Percentiles rank a stretch among this genome's conserved stretches.
These are phyloP conservation scores for Globisporangium recalcitrans DNA, from an alignment of 352 stramenopile genomes.

Conservation along the genomic window DNA sequence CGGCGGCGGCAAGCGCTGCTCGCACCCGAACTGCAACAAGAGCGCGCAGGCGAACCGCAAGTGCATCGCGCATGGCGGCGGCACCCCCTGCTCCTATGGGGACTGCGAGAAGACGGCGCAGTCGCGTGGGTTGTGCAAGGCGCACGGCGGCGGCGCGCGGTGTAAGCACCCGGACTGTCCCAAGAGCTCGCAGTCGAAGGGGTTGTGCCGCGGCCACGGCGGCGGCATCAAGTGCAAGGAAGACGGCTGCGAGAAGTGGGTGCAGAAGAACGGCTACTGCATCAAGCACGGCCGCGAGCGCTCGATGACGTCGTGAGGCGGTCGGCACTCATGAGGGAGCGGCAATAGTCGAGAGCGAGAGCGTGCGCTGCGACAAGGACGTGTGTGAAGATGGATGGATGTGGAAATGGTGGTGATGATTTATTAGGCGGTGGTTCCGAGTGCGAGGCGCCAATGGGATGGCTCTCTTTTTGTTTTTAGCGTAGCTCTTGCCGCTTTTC, in stretches of 20 bases:
- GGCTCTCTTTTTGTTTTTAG: neutral
- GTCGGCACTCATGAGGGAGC: neutral
- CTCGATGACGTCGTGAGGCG: constrained; percentile 47
- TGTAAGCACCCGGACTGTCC: constrained; percentile 84
- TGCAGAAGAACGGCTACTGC: constrained; percentile 88
- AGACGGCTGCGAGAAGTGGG: constrained; percentile 84
- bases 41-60: constrained; percentile 86
- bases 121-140: constrained; percentile 79
- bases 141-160: constrained; percentile 71
- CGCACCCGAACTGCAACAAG: constrained; percentile 81
- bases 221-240: constrained; percentile 86
- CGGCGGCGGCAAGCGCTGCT: constrained; percentile 74
- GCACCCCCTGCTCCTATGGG: constrained; percentile 79
- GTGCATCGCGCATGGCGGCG: constrained; percentile 81
- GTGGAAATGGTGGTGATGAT: constrained; percentile 11
- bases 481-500: neutral
- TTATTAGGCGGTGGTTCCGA: constrained; percentile 10
- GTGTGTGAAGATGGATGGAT: neutral
- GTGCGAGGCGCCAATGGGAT: neutral
- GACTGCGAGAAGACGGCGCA: constrained; percentile 87
- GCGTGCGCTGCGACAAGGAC: neutral
- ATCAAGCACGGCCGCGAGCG: constrained; percentile 84
- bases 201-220: constrained; percentile 75
- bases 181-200: constrained; percentile 83
- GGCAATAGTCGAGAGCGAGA: neutral